A percentile compares a stretch with the other conserved stretches of the same genome.
phyloP scores from a whole-genome alignment of 441 rosid genomes.

The Populus hybrid region DNA sequence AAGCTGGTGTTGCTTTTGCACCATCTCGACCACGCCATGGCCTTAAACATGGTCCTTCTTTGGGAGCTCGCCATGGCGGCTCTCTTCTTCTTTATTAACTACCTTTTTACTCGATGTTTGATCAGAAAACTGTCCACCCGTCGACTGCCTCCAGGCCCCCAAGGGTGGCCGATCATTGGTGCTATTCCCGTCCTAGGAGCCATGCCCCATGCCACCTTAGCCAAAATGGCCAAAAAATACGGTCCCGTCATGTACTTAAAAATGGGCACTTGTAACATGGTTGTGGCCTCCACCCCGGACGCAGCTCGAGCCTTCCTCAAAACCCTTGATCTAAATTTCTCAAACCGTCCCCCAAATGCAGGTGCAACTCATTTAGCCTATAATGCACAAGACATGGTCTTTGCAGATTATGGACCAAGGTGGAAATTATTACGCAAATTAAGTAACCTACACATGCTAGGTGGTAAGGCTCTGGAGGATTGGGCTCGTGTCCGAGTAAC shows the following conservation, averaged over 20 bases:
- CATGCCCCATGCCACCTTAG: constrained; percentile 52
- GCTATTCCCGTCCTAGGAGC: constrained; percentile 47
- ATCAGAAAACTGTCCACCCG: not conserved
- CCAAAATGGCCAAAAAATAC: constrained; percentile 45
- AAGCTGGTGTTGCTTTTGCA: not conserved
- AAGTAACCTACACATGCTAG: constrained; percentile 59
- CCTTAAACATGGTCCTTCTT: not conserved
- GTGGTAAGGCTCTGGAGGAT: constrained; percentile 53
- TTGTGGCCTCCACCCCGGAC: constrained; percentile 55
- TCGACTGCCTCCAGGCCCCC: constrained; percentile 53
- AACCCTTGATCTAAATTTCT: constrained; percentile 49
- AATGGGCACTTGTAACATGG: constrained; percentile 49
- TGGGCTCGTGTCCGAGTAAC: constrained; percentile 35
- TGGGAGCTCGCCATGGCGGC: not conserved
- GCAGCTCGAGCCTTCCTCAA: constrained; percentile 54
- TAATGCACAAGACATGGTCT: constrained; percentile 48
- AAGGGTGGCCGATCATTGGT: constrained; percentile 57
- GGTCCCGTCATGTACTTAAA: constrained; percentile 53
- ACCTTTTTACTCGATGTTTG: constrained; percentile 11
- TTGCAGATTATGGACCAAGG: constrained; percentile 49
- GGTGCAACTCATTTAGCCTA: constrained; percentile 55
- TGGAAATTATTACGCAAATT: constrained; percentile 54
- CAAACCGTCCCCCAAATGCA: constrained; percentile 49
- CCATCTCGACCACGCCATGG: not conserved
- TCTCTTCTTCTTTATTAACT: constrained; percentile 32